Conservation (phyloP, 345 rosid species). For the Eucalyptus cladocalyx region DNA sequence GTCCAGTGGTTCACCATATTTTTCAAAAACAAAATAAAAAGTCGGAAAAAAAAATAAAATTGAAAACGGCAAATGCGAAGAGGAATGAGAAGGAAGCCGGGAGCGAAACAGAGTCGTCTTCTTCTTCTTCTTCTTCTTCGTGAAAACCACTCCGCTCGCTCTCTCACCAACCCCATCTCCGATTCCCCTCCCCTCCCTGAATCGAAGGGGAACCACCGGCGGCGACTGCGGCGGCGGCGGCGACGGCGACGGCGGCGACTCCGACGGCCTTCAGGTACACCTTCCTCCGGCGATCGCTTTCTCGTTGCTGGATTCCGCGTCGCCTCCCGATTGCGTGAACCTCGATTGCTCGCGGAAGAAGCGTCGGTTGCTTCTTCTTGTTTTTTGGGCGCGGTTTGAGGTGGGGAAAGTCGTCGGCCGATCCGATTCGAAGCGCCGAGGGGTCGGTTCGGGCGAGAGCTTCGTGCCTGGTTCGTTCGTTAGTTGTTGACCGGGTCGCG, state of each 20-base stretch:
- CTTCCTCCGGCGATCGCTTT: background rate
- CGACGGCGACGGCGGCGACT: background rate
- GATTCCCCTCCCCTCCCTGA: background rate
- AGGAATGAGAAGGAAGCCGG: background rate
- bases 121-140: background rate
- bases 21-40: background rate
- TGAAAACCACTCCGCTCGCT: background rate
- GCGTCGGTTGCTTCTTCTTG: background rate
- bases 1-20: background rate
- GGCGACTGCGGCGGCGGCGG: background rate
- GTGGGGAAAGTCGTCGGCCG: background rate
- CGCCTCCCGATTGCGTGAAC: background rate
- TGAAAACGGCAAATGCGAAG: background rate
- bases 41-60: background rate
- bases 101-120: background rate
- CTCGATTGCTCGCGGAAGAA: background rate
- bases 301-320: background rate
- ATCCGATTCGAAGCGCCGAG: background rate
- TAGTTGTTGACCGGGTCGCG: background rate
- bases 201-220: background rate
- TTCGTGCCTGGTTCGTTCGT: background rate
- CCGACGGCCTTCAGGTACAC: background rate
- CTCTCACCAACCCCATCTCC: background rate
- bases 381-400: background rate
- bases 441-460: background rate